These are phyloP conservation scores for Mycena chlorophos DNA, from an alignment of 768 basidiomycete species.

Conservation along the genomic window DNA sequence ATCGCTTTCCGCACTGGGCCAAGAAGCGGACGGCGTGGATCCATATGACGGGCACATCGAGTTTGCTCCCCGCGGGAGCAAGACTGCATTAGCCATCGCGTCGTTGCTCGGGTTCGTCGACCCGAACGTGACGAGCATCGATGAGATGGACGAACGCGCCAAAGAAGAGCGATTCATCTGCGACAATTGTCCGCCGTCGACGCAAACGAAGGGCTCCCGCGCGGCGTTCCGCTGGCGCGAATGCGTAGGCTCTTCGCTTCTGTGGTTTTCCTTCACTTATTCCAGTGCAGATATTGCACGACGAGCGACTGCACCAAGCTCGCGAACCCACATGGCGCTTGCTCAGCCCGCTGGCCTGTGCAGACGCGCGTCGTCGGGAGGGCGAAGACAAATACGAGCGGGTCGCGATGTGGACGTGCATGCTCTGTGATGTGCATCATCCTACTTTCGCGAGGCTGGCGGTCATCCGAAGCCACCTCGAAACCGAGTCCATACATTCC, in stretches of 20 bases:
- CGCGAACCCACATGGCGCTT: not conserved
- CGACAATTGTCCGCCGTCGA: not conserved
- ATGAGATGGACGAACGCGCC: not conserved
- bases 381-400: not conserved
- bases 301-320: not conserved
- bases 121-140: not conserved
- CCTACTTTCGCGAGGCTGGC: not conserved
- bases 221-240: not conserved
- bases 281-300: not conserved
- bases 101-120: not conserved
- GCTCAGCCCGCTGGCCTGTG: not conserved
- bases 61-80: not conserved
- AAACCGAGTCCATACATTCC: not conserved
- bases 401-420: not conserved
- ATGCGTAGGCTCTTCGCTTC: not conserved
- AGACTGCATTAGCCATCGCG: not conserved
- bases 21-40: not conserved
- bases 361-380: not conserved
- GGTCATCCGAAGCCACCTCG: not conserved
- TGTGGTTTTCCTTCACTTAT: not conserved
- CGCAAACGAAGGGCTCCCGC: not conserved
- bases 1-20: not conserved
- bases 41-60: not conserved
- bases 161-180: slow-evolving; percentile 1
- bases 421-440: not conserved